Evolutionary conservation across 148 eudicot genomes (phyloP).

Genomic region (Linanthus parryae): DNA sequence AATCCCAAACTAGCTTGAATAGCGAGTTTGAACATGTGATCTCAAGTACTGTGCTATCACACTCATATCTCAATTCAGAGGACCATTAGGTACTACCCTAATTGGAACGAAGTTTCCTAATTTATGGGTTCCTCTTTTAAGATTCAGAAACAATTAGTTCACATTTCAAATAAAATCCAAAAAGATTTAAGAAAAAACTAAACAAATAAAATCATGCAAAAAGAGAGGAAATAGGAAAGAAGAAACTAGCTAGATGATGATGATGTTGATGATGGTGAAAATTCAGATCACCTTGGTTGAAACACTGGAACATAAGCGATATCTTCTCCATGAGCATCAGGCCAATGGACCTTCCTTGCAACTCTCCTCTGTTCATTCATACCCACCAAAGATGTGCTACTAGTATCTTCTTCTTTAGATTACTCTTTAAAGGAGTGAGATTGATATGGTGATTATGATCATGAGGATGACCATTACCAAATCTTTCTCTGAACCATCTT

Average conservation of each 20-base stretch:
- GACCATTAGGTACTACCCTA: too few species aligned
- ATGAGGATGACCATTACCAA: conserved; percentile 2
- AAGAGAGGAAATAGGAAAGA: too few species aligned
- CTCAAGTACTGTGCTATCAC: too few species aligned
- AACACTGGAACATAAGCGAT: conserved; percentile 35
- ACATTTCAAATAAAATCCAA: too few species aligned
- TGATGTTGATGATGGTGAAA: not conserved
- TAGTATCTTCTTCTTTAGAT: conserved; percentile 22
- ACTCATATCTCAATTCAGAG: too few species aligned
- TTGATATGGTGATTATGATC: not conserved
- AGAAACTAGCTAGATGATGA: not conserved
- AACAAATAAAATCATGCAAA: too few species aligned
- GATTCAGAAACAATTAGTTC: too few species aligned
- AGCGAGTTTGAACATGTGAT: too few species aligned
- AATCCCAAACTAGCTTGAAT: too few species aligned
- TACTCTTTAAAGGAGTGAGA: conserved; percentile 27
- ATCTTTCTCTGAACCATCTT: conserved; percentile 13
- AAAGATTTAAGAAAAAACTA: too few species aligned
- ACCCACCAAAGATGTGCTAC: not conserved
- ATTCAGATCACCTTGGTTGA: conserved; percentile 30
- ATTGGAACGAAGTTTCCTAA: too few species aligned
- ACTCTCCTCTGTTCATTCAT: not conserved
- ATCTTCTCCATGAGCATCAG: conserved; percentile 36
- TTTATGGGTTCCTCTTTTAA: too few species aligned
- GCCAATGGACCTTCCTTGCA: conserved; percentile 31